Percentiles rank a stretch among this genome's conserved stretches.
Conservation (phyloP, 2,329 filamentous ascomycete species). For the Gyromitra esculenta region DNA sequence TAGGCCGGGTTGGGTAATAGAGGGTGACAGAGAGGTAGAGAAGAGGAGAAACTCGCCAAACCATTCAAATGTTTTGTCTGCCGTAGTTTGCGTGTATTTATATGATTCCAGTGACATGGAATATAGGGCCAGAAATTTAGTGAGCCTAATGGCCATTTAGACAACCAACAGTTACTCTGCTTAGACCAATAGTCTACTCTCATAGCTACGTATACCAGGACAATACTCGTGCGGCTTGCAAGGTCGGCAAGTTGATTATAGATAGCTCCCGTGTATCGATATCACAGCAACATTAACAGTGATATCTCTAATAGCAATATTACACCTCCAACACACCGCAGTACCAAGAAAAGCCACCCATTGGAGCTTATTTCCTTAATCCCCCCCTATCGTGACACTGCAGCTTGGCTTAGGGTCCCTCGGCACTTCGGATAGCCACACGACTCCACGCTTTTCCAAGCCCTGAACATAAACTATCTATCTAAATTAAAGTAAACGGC, state of each 20-base stretch:
- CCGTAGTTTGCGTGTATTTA: neutral
- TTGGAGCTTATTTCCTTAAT: neutral
- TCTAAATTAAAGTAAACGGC: neutral
- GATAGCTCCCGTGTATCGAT: neutral
- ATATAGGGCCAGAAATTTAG: neutral
- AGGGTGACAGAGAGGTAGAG: neutral
- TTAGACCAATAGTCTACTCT: neutral
- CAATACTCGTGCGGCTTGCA: neutral
- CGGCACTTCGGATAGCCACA: neutral
- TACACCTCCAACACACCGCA: neutral
- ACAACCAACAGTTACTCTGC: neutral
- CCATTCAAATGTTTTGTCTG: constrained; percentile 1
- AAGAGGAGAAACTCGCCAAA: neutral
- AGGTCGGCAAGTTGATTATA: neutral
- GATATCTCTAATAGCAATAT: no score
- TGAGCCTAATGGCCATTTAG: neutral
- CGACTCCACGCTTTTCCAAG: neutral
- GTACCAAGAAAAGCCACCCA: neutral
- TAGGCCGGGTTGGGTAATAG: neutral
- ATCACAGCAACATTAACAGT: neutral
- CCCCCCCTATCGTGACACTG: neutral
- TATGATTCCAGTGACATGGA: neutral
- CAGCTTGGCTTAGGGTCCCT: neutral
- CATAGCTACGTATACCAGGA: neutral
- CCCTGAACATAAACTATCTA: neutral